Conservation (phyloP, 2,329 filamentous ascomycete species). For the Coleophoma crateriformis region DNA sequence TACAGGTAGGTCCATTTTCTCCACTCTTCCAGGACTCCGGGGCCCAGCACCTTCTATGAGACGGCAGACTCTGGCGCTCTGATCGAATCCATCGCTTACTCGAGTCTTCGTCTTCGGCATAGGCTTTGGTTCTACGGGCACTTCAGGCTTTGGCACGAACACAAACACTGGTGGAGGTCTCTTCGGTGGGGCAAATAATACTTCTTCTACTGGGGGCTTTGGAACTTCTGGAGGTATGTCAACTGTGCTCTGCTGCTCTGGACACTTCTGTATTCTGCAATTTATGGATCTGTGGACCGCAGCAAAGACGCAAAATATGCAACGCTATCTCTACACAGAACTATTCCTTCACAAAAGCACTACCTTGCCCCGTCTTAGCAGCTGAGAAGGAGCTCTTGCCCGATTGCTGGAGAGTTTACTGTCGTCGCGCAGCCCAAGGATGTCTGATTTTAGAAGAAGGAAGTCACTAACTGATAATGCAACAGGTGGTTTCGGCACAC, state of each 20-base stretch:
- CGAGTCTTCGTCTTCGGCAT: slow-evolving; percentile 21
- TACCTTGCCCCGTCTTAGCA: too few relatives aligned
- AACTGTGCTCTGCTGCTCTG: slow-evolving; percentile 17
- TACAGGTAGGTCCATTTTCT: slow-evolving; percentile 26
- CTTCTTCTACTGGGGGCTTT: slow-evolving; percentile 22
- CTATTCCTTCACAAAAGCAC: too few relatives aligned
- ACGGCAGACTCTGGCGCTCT: slow-evolving; percentile 10
- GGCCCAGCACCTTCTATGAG: slow-evolving; percentile 7
- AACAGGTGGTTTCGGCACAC: slow-evolving; percentile 37
- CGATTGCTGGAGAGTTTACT: too few relatives aligned
- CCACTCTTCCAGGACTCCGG: slow-evolving; percentile 6
- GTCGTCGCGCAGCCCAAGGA: too few relatives aligned
- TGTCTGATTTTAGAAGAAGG: not conserved
- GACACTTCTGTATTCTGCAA: slow-evolving; percentile 12
- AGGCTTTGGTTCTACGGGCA: slow-evolving; percentile 37
- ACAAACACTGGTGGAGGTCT: slow-evolving; percentile 30
- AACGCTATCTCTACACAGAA: too few relatives aligned
- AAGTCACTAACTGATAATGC: slow-evolving; percentile 1
- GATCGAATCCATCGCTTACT: slow-evolving; percentile 26
- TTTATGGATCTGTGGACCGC: not conserved
- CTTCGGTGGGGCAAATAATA: slow-evolving; percentile 30
- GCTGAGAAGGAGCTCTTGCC: too few relatives aligned
- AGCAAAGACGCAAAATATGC: not conserved
- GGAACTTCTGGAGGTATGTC: slow-evolving; percentile 32
- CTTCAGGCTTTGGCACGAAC: slow-evolving; percentile 32